Percentiles rank a stretch among this genome's conserved stretches.
Evolutionary conservation across 2,329 filamentous ascomycete genomes (phyloP).

Genomic region (Fusarium decemcellulare): DNA sequence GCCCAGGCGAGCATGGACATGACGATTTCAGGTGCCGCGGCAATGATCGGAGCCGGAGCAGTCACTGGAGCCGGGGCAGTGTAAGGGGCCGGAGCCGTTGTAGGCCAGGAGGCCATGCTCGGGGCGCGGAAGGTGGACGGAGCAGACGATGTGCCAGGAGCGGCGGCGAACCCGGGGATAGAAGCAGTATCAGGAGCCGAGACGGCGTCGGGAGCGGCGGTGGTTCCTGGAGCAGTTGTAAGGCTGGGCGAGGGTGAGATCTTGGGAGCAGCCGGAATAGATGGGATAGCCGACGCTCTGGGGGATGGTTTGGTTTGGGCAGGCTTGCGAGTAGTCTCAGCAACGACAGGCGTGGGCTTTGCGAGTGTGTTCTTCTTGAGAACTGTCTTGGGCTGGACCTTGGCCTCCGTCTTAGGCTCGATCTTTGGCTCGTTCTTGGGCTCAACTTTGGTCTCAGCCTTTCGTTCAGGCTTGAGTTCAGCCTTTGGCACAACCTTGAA

Average conservation of each 20-base stretch:
- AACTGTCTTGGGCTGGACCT: not conserved
- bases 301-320: not conserved
- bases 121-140: not conserved
- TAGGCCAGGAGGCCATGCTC: constrained; percentile 1
- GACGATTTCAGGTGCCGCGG: constrained; percentile 21
- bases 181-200: not conserved
- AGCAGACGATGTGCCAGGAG: constrained; percentile 1
- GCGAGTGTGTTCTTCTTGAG: not conserved
- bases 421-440: not conserved
- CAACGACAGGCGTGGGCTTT: not conserved
- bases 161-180: not conserved
- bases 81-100: constrained; percentile 19
- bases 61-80: constrained; percentile 23
- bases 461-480: not conserved
- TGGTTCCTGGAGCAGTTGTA: constrained; percentile 2
- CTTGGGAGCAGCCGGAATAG: not conserved
- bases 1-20: constrained; percentile 20
- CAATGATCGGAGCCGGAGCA: constrained; percentile 25
- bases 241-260: not conserved
- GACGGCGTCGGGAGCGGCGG: too few relatives aligned
- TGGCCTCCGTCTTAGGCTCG: not conserved
- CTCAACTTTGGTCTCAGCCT: not conserved
- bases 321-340: not conserved
- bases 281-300: not conserved
- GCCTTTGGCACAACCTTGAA: not conserved